phyloP scores from a whole-genome alignment of 2,329 filamentous ascomycete genomes.

The Colletotrichum sp. region DNA sequence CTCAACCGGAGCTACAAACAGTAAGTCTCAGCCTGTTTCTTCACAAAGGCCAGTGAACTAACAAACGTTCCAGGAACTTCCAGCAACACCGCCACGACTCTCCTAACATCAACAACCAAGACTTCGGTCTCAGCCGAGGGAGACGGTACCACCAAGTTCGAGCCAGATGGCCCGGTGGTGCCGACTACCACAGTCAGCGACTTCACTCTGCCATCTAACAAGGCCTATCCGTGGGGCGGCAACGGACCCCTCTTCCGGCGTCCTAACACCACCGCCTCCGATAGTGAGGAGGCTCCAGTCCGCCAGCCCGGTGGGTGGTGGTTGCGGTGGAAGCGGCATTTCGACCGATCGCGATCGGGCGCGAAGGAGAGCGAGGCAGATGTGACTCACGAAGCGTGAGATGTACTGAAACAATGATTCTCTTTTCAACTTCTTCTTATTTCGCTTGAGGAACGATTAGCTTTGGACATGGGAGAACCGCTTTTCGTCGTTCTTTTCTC shows the following conservation, averaged over 20 bases:
- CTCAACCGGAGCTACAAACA: not conserved
- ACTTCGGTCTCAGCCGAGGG: not conserved
- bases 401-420: not conserved
- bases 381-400: not conserved
- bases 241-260: constrained; percentile 39
- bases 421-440: not conserved
- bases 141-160: not conserved
- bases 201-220: constrained; percentile 29
- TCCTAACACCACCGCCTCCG: constrained; percentile 30
- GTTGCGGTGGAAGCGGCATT: constrained; percentile 2
- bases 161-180: not conserved
- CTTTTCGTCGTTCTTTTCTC: not conserved
- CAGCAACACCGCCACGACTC: not conserved
- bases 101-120: constrained; percentile 16
- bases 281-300: not conserved
- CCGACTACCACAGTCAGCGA: constrained; percentile 11
- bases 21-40: not conserved
- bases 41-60: not conserved
- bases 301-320: not conserved
- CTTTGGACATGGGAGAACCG: not conserved
- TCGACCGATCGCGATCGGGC: not conserved
- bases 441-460: not conserved
- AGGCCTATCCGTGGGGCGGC: constrained; percentile 41
- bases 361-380: not conserved
- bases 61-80: not conserved